Evolutionary conservation across 2,329 filamentous ascomycete genomes (phyloP).

Genomic region (Trichoderma hamatum): DNA sequence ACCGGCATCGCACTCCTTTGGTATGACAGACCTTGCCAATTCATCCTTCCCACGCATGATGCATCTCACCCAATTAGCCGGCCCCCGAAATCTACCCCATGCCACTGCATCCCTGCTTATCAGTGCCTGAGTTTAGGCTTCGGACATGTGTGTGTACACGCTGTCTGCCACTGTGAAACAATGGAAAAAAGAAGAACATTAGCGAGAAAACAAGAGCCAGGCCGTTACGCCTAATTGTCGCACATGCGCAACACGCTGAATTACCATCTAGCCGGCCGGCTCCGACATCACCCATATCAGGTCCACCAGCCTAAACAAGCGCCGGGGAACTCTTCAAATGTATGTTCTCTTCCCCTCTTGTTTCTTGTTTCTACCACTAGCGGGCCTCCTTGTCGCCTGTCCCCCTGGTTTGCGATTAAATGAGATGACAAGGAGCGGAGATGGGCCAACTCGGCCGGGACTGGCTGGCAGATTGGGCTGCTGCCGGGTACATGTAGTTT

Average conservation of each 20-base stretch:
- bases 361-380: neutral
- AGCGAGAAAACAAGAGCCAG: neutral
- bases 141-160: neutral
- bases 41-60: neutral
- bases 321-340: neutral
- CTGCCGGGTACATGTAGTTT: neutral
- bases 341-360: neutral
- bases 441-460: neutral
- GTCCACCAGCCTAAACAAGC: constrained; percentile 10
- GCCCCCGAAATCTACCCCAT: neutral
- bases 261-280: neutral
- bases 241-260: neutral
- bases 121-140: neutral
- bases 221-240: neutral
- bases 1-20: neutral
- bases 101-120: neutral
- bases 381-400: neutral
- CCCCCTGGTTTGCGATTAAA: neutral
- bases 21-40: neutral
- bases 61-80: constrained; percentile 5
- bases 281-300: neutral
- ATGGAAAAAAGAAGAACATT: neutral
- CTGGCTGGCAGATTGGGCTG: neutral
- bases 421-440: neutral
- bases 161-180: neutral